These are phyloP conservation scores for Pyricularia pennisetigena DNA, from an alignment of 2,329 filamentous ascomycete species.

Conservation along the genomic window DNA sequence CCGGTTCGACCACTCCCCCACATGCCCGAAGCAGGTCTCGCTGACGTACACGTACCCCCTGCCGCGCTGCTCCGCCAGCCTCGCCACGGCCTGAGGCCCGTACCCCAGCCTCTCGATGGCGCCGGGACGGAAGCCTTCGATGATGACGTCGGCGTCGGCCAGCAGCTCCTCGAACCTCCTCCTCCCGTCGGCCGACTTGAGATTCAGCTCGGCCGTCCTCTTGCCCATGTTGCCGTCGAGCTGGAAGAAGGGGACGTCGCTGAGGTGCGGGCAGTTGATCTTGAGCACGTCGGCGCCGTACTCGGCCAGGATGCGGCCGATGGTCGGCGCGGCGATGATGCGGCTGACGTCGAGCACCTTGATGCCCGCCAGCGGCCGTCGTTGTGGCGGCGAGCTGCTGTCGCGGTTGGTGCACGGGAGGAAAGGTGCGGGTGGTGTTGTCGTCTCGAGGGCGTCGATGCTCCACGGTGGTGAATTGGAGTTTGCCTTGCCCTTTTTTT, in stretches of 20 bases:
- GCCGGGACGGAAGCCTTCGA: constrained; percentile 59
- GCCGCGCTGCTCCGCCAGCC: constrained; percentile 41
- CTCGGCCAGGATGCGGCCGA: constrained; percentile 62
- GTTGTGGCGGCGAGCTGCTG: constrained; percentile 11
- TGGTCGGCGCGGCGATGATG: constrained; percentile 66
- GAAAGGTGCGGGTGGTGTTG: constrained; percentile 14
- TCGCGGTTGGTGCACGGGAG: background rate
- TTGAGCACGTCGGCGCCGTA: constrained; percentile 68
- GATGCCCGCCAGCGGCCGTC: constrained; percentile 43
- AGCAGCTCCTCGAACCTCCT: constrained; percentile 48
- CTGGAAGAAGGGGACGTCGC: constrained; percentile 64
- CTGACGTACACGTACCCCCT: constrained; percentile 59
- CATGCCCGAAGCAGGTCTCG: constrained; percentile 63
- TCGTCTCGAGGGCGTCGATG: constrained; percentile 33
- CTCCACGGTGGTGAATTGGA: constrained; percentile 27
- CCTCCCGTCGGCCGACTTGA: constrained; percentile 45
- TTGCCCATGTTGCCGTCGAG: constrained; percentile 66
- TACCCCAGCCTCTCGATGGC: constrained; percentile 57
- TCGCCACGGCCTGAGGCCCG: constrained; percentile 39
- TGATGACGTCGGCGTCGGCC: constrained; percentile 52
- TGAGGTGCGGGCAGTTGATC: constrained; percentile 56
- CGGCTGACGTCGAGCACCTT: constrained; percentile 67
- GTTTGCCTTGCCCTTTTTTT: constrained; percentile 23
- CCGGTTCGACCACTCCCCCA: constrained; percentile 51
- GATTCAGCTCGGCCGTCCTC: constrained; percentile 52